A percentile compares a stretch with the other conserved stretches of the same genome.
These are phyloP conservation scores for Alternaria brassicicola DNA, from an alignment of 2,329 filamentous ascomycete genomes.

Conservation along the genomic window DNA sequence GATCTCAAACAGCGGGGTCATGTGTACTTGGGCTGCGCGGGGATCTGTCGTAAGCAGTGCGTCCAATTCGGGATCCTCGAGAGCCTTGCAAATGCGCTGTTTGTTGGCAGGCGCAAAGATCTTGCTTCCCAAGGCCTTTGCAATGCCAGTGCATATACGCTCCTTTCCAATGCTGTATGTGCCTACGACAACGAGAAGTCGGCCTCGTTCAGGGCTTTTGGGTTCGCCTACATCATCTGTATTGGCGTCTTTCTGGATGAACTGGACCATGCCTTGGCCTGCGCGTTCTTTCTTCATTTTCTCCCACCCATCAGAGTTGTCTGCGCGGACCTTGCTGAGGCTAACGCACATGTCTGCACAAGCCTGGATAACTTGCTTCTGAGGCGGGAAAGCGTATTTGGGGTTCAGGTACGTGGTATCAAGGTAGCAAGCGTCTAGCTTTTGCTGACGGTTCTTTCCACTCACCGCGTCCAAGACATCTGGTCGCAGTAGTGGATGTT, in stretches of 20 bases:
- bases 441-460: slow-evolving; percentile 77
- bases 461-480: slow-evolving; percentile 72
- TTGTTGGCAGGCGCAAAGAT: slow-evolving; percentile 88
- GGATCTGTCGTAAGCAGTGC: slow-evolving; percentile 80
- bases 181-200: slow-evolving; percentile 88
- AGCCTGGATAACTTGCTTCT: slow-evolving; percentile 83
- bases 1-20: slow-evolving; percentile 96
- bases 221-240: slow-evolving; percentile 36
- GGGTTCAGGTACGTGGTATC: slow-evolving; percentile 98
- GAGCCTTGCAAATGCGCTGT: slow-evolving; percentile 79
- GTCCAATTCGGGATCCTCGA: slow-evolving; percentile 83
- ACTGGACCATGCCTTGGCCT: slow-evolving; percentile 67
- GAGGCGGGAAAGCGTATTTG: slow-evolving; percentile 90
- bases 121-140: slow-evolving; percentile 80
- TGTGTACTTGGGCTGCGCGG: slow-evolving; percentile 88
- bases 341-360: slow-evolving; percentile 88
- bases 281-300: slow-evolving; percentile 61
- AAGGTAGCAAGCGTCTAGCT: slow-evolving; percentile 93
- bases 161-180: slow-evolving; percentile 99
- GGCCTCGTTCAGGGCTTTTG: slow-evolving; percentile 57
- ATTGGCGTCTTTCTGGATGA: slow-evolving; percentile 58
- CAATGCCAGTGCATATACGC: slow-evolving; percentile 90
- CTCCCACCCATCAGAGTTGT: slow-evolving; percentile 63
- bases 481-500: slow-evolving; percentile 80
- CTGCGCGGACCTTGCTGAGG: slow-evolving; percentile 69